Conservation (phyloP, 345 rosid genomes). For the Turnera subulata region DNA sequence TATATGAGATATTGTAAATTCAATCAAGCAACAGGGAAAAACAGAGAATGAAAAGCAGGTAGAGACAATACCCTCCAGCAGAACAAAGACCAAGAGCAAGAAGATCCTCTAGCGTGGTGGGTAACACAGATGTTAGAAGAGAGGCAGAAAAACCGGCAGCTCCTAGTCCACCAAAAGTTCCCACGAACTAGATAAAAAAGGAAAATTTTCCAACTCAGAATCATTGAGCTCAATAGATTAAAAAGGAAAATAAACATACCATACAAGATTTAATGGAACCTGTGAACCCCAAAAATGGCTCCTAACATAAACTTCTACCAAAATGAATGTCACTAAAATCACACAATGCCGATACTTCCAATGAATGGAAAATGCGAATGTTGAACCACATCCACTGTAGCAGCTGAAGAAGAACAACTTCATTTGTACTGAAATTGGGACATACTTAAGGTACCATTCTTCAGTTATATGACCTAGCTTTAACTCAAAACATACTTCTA, state of each 20-base stretch:
- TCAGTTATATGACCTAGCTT: too few species aligned
- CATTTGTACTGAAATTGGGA: background rate
- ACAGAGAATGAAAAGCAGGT: constrained; percentile 1
- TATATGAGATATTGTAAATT: too few species aligned
- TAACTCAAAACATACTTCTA: background rate
- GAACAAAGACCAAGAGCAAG: constrained; percentile 90
- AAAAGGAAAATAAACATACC: background rate
- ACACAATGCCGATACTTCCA: too few species aligned
- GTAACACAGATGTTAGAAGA: constrained; percentile 78
- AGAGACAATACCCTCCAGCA: constrained; percentile 78
- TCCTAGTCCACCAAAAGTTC: constrained; percentile 86
- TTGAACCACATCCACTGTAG: too few species aligned
- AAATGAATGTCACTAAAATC: too few species aligned
- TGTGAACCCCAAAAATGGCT: background rate
- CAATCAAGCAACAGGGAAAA: background rate
- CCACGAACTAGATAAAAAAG: constrained; percentile 51
- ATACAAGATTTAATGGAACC: background rate
- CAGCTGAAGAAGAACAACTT: too few species aligned
- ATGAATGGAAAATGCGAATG: too few species aligned
- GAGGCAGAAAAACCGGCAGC: constrained; percentile 92
- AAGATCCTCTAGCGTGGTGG: constrained; percentile 87
- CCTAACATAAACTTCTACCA: too few species aligned
- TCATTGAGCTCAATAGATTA: background rate
- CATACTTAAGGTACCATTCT: too few species aligned
- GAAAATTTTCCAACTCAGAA: constrained; percentile 17